Evolutionary conservation across 305 asterid species (phyloP), one percentile per base, ranked within the genome.

Genomic region (Rubia tinctorum): DNA sequence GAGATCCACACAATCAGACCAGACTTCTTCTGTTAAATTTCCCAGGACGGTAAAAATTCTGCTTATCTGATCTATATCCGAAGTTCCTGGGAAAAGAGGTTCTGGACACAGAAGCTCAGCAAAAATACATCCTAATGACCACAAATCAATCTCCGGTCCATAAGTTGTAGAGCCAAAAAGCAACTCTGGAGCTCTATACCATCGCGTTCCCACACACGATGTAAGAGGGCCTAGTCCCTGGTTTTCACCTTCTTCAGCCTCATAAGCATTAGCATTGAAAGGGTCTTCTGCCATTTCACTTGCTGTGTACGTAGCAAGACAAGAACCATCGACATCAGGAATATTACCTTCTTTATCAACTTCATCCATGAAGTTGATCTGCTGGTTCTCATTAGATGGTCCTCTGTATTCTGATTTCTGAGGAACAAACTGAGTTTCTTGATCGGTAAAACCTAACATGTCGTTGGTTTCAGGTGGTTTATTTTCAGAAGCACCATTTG

Each of bases 51-150:
- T 79, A 70, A 92, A 89, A 66, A 95, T 87, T 73, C 78, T 86
- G 55, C 89, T 84, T 67, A 95, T 80, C 84, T 95, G 99, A 78
- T 95, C 99, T 53, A 95, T 90, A 79, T 92, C 99, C 7, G 99
- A 89, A 66, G 74, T 77, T 67, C 99, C 99, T 0, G 96, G 94
- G 76, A 95, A 92, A 60, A 92, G 82, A 13, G 99, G 96, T 73
- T 88, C 86, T 60, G 88, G 86, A 68, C 86, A 85, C 67, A 90
- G 62, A 71, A 95, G 88, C 88, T 92, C 98, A 1, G 97, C 91
- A 77, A 95, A 92, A 63, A 95, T 92, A 60, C 98, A 95, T 15
- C 99, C 99, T 58, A 95, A 78, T 23, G 99, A 90, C 99, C 99
- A 95, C 61, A 95, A 87, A 73, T 95, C 99, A 66, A 92, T 86